Percentiles rank a stretch among this genome's conserved stretches.
Conservation (phyloP, 1,284 basidiomycete genomes). For the Moesziomyces sp. region DNA sequence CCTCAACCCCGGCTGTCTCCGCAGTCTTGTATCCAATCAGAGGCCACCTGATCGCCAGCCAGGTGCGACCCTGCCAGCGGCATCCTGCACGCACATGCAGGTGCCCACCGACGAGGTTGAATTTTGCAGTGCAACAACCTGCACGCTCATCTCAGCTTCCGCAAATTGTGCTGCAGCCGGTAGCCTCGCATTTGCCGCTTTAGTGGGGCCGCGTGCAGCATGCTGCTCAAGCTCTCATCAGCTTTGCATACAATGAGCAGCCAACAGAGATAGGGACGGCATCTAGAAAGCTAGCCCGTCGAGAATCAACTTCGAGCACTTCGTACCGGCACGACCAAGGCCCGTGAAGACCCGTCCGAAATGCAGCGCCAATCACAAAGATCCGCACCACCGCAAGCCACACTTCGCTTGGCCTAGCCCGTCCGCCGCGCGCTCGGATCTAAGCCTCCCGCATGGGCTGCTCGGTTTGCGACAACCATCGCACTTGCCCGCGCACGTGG, state of each 20-base stretch:
- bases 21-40: not conserved
- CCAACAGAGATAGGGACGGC: too few relatives aligned
- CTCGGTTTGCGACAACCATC: not conserved
- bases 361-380: slow-evolving; percentile 15
- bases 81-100: not conserved
- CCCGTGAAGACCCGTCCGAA: too few relatives aligned
- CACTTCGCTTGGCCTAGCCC: slow-evolving; percentile 24
- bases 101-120: not conserved
- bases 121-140: not conserved
- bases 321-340: too few relatives aligned
- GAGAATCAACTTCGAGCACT: too few relatives aligned
- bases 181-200: too few relatives aligned
- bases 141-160: too few relatives aligned
- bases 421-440: slow-evolving; percentile 13
- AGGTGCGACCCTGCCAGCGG: not conserved
- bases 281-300: too few relatives aligned
- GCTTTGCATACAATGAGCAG: too few relatives aligned
- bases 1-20: not conserved
- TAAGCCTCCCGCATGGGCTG: not conserved
- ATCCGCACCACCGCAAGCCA: slow-evolving; percentile 11
- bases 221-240: too few relatives aligned
- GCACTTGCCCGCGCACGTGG: not conserved
- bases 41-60: not conserved
- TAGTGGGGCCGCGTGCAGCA: too few relatives aligned
- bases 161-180: too few relatives aligned